Conservation (phyloP, 2,329 filamentous ascomycete genomes). For the Nigrospora sphaerica region DNA sequence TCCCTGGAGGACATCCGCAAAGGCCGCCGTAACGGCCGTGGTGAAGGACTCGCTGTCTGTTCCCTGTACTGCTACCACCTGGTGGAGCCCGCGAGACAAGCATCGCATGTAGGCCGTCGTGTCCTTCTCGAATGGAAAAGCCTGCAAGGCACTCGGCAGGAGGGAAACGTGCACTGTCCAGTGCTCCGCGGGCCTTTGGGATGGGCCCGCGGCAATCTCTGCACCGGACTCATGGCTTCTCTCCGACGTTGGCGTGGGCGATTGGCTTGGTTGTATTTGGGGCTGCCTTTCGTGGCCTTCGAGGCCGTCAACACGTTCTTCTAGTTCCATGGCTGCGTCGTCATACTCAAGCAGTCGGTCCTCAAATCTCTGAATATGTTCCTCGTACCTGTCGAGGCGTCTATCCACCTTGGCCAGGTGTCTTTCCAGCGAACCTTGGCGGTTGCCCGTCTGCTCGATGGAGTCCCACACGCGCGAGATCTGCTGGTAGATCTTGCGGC, state of each 20-base stretch:
- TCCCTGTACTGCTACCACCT: conserved; percentile 46
- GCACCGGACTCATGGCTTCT: too few species aligned
- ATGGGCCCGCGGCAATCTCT: too few species aligned
- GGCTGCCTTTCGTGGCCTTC: conserved; percentile 25
- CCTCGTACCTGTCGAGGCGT: conserved; percentile 31
- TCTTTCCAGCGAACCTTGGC: conserved; percentile 27
- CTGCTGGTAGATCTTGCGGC: conserved; percentile 48
- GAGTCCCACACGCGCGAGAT: conserved; percentile 47
- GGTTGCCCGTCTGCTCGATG: conserved; percentile 36
- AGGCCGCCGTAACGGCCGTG: conserved; percentile 40
- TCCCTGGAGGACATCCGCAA: conserved; percentile 39
- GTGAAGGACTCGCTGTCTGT: conserved; percentile 41
- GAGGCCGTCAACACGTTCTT: conserved; percentile 46
- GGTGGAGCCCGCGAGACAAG: conserved; percentile 52
- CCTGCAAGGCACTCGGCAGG: conserved; percentile 43
- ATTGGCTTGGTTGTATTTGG: not conserved
- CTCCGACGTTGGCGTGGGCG: too few species aligned
- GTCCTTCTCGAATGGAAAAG: conserved; percentile 56
- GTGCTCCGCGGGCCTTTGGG: conserved; percentile 5
- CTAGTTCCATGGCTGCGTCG: conserved; percentile 43
- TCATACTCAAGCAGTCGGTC: conserved; percentile 41
- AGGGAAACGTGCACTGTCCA: conserved; percentile 57
- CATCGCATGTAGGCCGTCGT: conserved; percentile 55
- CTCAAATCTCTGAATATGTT: conserved; percentile 35
- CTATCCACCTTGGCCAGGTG: conserved; percentile 31